A percentile compares a stretch with the other conserved stretches of the same genome.
phyloP scores from a whole-genome alignment of 257 asterid species.

The Forsythia viridissima region DNA sequence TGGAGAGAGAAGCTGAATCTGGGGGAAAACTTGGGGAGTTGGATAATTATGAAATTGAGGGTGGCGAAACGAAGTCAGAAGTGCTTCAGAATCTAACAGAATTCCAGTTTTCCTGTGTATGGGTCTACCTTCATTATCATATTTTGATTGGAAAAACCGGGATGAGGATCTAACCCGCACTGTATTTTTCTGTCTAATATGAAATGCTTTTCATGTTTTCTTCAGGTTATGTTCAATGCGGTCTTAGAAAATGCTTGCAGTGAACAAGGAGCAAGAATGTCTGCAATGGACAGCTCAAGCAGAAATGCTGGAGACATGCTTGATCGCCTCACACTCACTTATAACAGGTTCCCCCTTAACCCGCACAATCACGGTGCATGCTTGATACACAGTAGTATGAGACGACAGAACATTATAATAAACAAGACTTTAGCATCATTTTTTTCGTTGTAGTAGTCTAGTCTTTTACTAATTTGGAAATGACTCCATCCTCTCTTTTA shows the following conservation, averaged over 20 bases:
- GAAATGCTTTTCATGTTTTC: conserved; percentile 5
- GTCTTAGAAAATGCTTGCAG: conserved; percentile 97
- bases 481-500: not conserved
- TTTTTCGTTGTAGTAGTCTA: too few species aligned
- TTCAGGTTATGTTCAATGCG: conserved; percentile 89
- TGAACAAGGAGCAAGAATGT: conserved; percentile 99
- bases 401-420: too few species aligned
- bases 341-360: conserved; percentile 66
- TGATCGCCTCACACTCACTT: conserved; percentile 95
- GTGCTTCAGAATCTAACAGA: conserved; percentile 92
- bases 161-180: conserved; percentile 6
- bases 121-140: conserved; percentile 18
- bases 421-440: not conserved
- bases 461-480: not conserved
- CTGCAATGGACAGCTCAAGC: conserved; percentile 99
- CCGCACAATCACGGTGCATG: not conserved
- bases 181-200: not conserved
- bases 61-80: conserved; percentile 93
- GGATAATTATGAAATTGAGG: conserved; percentile 91
- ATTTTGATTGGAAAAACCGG: conserved; percentile 1
- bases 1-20: conserved; percentile 92
- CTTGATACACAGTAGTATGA: not conserved
- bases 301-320: conserved; percentile 99
- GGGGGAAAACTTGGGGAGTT: conserved; percentile 95
- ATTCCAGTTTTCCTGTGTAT: conserved; percentile 92